A percentile compares a stretch with the other conserved stretches of the same genome.
Conservation (phyloP, 139 green algal species). For the Micractinium conductrix region DNA sequence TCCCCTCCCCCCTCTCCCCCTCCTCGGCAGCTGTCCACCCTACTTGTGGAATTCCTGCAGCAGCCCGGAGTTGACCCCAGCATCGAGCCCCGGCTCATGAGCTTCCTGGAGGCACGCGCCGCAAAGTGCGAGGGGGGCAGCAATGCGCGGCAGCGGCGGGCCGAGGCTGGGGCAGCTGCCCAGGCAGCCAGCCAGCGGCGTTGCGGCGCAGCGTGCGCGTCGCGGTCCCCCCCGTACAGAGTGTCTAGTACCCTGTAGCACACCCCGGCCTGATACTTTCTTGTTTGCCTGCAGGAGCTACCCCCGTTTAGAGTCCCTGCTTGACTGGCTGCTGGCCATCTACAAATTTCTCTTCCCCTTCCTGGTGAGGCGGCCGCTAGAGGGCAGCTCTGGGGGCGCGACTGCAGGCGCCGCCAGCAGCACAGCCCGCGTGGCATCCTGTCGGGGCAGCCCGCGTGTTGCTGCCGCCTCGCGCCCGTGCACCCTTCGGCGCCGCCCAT, state of each 20-base stretch:
- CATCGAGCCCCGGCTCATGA: constrained; percentile 11
- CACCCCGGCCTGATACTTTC: too few species aligned
- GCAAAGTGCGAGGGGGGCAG: constrained; percentile 5
- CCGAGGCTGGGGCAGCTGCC: too few species aligned
- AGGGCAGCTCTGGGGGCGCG: too few species aligned
- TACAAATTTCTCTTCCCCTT: constrained; percentile 57
- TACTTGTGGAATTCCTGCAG: constrained; percentile 43
- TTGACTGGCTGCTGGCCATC: constrained; percentile 48
- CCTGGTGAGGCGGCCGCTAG: constrained; percentile 6
- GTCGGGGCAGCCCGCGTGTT: too few species aligned
- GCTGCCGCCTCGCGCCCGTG: too few species aligned
- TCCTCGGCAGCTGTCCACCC: constrained; percentile 19
- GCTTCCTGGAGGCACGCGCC: constrained; percentile 32
- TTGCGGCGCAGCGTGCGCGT: too few species aligned
- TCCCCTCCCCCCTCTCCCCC: background rate
- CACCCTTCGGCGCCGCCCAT: too few species aligned
- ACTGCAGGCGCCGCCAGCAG: background rate
- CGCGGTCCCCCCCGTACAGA: too few species aligned
- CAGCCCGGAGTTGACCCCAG: constrained; percentile 8
- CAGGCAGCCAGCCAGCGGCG: too few species aligned
- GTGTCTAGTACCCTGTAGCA: too few species aligned
- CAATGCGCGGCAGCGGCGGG: too few species aligned
- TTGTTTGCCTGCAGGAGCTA: constrained; percentile 35
- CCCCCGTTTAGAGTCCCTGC: constrained; percentile 31
- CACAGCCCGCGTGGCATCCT: background rate